Percentiles rank a stretch among this genome's conserved stretches.
phyloP scores from a whole-genome alignment of 2,329 filamentous ascomycete species.

The Orbilia brochopaga region DNA sequence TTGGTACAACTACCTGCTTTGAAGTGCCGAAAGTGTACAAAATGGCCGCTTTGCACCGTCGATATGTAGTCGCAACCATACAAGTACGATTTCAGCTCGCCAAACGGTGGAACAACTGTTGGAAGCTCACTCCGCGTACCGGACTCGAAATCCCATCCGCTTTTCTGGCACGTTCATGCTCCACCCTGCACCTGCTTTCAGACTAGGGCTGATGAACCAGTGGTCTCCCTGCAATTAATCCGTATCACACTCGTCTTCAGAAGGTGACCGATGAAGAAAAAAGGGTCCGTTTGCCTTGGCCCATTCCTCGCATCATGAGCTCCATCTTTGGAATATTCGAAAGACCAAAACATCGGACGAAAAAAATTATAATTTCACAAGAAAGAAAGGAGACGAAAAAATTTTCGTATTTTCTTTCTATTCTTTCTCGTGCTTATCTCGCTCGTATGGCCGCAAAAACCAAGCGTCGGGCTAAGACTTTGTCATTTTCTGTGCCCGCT shows the following conservation, averaged over 20 bases:
- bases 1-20: too few species aligned
- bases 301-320: slow-evolving; percentile 4
- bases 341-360: slow-evolving; percentile 45
- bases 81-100: neutral
- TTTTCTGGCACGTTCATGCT: neutral
- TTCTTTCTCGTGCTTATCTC: slow-evolving; percentile 15
- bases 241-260: slow-evolving; percentile 10
- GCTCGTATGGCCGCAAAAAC: too few species aligned
- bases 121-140: neutral
- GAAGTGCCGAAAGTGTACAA: neutral
- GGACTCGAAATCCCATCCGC: neutral
- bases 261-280: slow-evolving; percentile 26
- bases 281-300: slow-evolving; percentile 13
- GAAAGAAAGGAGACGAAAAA: slow-evolving; percentile 3
- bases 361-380: slow-evolving; percentile 6
- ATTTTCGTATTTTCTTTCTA: slow-evolving; percentile 4
- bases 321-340: slow-evolving; percentile 1
- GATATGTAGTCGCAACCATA: neutral
- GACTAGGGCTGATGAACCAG: slow-evolving; percentile 10
- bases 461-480: too few species aligned
- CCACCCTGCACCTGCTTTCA: slow-evolving; percentile 26
- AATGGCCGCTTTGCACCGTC: neutral
- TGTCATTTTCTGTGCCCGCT: neutral
- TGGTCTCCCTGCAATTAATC: neutral
- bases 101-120: neutral